Evolutionary conservation across 805 yeast genomes (phyloP).

Genomic region (Kregervanrija fluxuum): DNA sequence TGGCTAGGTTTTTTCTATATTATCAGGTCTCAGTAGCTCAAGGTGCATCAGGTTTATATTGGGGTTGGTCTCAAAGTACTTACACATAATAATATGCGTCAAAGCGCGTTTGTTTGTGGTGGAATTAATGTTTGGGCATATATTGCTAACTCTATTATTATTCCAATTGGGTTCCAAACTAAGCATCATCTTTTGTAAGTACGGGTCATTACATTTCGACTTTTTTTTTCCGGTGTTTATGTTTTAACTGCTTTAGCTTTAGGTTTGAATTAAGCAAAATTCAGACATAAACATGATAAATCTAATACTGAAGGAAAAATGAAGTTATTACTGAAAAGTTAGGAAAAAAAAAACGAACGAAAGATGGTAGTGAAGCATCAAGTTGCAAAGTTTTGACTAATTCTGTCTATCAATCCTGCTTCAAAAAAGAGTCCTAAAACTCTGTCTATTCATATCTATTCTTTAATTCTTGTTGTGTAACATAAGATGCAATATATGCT

Average conservation of each 20-base stretch:
- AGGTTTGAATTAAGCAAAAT: background rate
- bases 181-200: conserved; percentile 11
- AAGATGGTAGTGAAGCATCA: too few relatives aligned
- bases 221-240: conserved; percentile 9
- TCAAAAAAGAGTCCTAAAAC: too few relatives aligned
- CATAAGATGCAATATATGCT: too few relatives aligned
- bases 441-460: too few relatives aligned
- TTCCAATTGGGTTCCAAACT: conserved; percentile 14
- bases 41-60: conserved; percentile 16
- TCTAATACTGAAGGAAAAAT: background rate
- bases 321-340: too few relatives aligned
- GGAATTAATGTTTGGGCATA: conserved; percentile 16
- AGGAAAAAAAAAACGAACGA: too few relatives aligned
- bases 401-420: too few relatives aligned
- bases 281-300: background rate
- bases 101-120: conserved; percentile 14
- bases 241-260: conserved; percentile 2
- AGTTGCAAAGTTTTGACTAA: too few relatives aligned
- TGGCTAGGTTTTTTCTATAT: conserved; percentile 14
- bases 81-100: conserved; percentile 10
- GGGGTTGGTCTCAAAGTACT: conserved; percentile 16
- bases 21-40: conserved; percentile 12
- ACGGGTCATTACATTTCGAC: conserved; percentile 20
- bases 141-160: conserved; percentile 14
- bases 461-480: too few relatives aligned